These are phyloP conservation scores for Triticum timopheevii DNA, from an alignment of 176 grass and related monocot genomes.

Conservation along the genomic window DNA sequence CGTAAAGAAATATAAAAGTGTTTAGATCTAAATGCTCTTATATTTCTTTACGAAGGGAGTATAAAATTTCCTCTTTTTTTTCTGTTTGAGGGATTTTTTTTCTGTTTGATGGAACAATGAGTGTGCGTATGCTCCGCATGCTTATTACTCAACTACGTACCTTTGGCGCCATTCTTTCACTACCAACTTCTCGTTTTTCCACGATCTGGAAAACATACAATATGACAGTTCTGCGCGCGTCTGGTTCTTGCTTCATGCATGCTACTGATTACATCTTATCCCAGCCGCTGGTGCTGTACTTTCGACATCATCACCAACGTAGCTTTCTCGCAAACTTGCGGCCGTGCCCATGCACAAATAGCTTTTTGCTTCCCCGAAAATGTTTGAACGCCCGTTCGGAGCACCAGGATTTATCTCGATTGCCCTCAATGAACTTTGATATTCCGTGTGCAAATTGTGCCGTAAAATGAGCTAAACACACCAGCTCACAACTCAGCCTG, in stretches of 20 bases:
- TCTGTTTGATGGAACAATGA: neutral
- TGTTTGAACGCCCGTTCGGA: neutral
- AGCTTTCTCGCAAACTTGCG: slow-evolving; percentile 29
- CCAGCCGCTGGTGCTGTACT: neutral
- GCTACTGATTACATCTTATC: slow-evolving; percentile 27
- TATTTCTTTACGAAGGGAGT: too few relatives aligned
- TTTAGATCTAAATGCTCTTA: too few relatives aligned
- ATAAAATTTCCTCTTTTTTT: neutral
- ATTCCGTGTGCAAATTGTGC: neutral
- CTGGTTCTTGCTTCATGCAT: slow-evolving; percentile 15
- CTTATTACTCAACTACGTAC: neutral
- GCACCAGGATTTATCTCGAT: neutral
- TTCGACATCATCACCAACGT: slow-evolving; percentile 29
- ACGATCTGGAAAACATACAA: neutral
- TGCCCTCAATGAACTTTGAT: neutral
- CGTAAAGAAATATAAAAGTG: too few relatives aligned
- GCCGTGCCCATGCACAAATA: slow-evolving; percentile 38
- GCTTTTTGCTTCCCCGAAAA: slow-evolving; percentile 44
- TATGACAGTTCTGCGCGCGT: neutral
- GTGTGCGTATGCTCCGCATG: slow-evolving; percentile 15
- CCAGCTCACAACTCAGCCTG: neutral
- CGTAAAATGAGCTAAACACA: neutral
- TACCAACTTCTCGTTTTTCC: slow-evolving; percentile 8
- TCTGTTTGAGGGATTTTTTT: neutral
- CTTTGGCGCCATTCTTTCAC: slow-evolving; percentile 31